phyloP scores from a whole-genome alignment of 176 grass and related monocot species.

The Musa schizocarpa region DNA sequence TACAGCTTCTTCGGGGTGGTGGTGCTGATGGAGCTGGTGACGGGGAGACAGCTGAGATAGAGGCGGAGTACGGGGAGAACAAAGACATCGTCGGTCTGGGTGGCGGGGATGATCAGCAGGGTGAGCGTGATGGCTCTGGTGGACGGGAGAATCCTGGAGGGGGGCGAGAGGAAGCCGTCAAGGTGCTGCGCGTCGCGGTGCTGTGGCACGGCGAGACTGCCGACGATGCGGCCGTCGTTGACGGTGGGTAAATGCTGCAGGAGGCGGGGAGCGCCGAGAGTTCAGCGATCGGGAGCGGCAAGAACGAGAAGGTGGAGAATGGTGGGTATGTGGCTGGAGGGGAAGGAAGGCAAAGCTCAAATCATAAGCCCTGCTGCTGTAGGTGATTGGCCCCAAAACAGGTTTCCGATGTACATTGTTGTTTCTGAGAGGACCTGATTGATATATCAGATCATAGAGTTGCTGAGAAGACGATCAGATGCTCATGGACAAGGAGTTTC shows the following conservation, averaged over 20 bases:
- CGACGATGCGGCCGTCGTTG: conserved; percentile 64
- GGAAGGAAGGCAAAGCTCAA: background rate
- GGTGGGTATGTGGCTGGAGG: background rate
- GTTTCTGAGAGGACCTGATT: too few relatives aligned
- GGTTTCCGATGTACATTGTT: too few relatives aligned
- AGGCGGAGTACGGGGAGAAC: conserved; percentile 57
- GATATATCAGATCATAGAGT: too few relatives aligned
- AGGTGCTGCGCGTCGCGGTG: conserved; percentile 49
- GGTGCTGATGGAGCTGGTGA: conserved; percentile 72
- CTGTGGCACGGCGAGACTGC: conserved; percentile 58
- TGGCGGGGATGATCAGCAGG: conserved; percentile 24
- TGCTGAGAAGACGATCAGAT: too few relatives aligned
- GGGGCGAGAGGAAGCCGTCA: conserved; percentile 52
- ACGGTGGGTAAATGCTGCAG: conserved; percentile 82
- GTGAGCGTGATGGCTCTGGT: conserved; percentile 34
- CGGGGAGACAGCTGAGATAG: conserved; percentile 58
- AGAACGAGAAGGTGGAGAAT: background rate
- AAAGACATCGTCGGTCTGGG: conserved; percentile 80
- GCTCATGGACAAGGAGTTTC: too few relatives aligned
- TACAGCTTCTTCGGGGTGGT: conserved; percentile 93
- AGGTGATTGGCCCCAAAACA: too few relatives aligned
- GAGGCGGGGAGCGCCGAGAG: conserved; percentile 26
- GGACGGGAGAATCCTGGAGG: conserved; percentile 29
- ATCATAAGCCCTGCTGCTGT: too few relatives aligned
- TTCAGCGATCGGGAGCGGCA: background rate